These are phyloP conservation scores for Diplodia seriata DNA, from an alignment of 2,329 filamentous ascomycete genomes.

Conservation along the genomic window DNA sequence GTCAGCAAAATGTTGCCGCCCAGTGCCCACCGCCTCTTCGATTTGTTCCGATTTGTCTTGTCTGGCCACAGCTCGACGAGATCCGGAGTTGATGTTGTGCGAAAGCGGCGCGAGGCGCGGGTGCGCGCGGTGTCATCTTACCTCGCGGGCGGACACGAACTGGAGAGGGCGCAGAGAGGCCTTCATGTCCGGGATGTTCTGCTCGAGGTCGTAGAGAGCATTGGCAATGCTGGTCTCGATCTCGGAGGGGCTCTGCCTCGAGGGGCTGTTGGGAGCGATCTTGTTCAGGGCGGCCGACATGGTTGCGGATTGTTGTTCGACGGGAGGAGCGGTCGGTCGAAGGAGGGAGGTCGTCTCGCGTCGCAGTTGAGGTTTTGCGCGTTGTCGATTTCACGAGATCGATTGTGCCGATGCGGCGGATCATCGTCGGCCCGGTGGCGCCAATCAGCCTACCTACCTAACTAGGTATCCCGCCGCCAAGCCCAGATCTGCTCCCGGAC, in stretches of 20 bases:
- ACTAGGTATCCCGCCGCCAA: background rate
- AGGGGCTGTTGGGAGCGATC: conserved; percentile 89
- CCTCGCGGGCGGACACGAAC: conserved; percentile 98
- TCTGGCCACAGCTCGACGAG: conserved; percentile 30
- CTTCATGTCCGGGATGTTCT: conserved; percentile 98
- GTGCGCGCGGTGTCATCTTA: conserved; percentile 65
- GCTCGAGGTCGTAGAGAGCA: conserved; percentile 98
- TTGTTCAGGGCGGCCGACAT: conserved; percentile 82
- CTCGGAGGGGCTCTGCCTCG: conserved; percentile 94
- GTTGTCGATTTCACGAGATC: conserved; percentile 24
- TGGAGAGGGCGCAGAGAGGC: conserved; percentile 94
- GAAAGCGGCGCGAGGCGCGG: background rate
- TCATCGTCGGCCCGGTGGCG: conserved; percentile 12
- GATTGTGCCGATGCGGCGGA: conserved; percentile 25
- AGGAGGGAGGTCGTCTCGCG: conserved; percentile 23
- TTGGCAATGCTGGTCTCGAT: conserved; percentile 96
- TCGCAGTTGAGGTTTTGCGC: conserved; percentile 31
- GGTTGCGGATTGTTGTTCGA: conserved; percentile 29
- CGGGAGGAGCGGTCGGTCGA: conserved; percentile 27
- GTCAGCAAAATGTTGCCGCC: conserved; percentile 60
- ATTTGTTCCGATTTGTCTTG: conserved; percentile 35
- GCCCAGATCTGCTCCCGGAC: background rate
- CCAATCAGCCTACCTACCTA: background rate
- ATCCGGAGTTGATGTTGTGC: conserved; percentile 1
- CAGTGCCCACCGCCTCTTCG: conserved; percentile 65